A percentile compares a stretch with the other conserved stretches of the same genome.
phyloP scores from a whole-genome alignment of 805 yeast species.

The Wickerhamomyces silvicola region DNA sequence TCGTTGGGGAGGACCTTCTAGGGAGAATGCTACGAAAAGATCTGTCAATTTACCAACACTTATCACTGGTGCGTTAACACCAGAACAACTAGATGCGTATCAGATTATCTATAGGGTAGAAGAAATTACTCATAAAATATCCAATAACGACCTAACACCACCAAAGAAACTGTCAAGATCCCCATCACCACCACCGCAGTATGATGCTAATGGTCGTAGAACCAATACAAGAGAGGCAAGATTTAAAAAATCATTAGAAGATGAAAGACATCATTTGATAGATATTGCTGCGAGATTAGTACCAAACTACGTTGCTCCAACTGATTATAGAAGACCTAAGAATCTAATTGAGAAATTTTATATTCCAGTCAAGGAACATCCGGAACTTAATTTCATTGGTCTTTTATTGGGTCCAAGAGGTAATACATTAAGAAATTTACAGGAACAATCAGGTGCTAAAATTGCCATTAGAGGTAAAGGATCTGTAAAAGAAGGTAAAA shows the following conservation, averaged over 20 bases:
- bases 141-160: constrained; percentile 43
- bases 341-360: constrained; percentile 75
- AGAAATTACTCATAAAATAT: constrained; percentile 62
- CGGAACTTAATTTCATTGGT: constrained; percentile 91
- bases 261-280: constrained; percentile 76
- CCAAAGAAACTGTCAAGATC: constrained; percentile 46
- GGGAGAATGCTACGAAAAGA: constrained; percentile 6
- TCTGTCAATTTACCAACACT: constrained; percentile 31
- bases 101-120: constrained; percentile 66
- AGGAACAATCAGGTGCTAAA: constrained; percentile 79
- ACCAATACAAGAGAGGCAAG: constrained; percentile 77
- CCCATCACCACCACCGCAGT: constrained; percentile 89
- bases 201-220: constrained; percentile 78
- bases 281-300: constrained; percentile 64
- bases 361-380: constrained; percentile 80
- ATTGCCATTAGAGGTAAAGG: constrained; percentile 94
- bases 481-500: constrained; percentile 88
- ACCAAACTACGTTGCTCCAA: constrained; percentile 77
- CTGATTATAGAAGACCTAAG: constrained; percentile 64
- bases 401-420: constrained; percentile 93
- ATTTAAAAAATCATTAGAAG: constrained; percentile 54
- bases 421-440: constrained; percentile 72
- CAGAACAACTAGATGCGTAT: constrained; percentile 77
- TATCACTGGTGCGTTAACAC: constrained; percentile 45
- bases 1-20: constrained; percentile 14